Base-by-base conservation (phyloP, 371 early-diverging fungal genomes). In the Mycotypha africana region DNA sequence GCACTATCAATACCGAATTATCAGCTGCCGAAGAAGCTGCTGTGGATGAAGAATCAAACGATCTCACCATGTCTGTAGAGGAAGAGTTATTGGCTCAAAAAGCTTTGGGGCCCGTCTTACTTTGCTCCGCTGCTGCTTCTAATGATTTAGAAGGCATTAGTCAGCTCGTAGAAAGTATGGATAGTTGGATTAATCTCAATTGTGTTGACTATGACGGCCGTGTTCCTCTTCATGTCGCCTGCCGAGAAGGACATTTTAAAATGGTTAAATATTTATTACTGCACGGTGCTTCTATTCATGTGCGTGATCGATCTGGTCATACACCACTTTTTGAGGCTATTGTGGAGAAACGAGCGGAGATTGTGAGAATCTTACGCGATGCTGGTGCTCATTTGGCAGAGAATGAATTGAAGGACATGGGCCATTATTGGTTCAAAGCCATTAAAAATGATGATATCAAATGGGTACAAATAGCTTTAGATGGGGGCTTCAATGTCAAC, bases 381-480 rank as follows among this genome's bases (percentile, higher is more conserved):
- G 88, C 92, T 0, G 97, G 95, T n/a, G 94, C 92, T 7, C 93
- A 95, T 56, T 86, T 95, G 42, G 83, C 85, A 31, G 84, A 87
- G 39, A 81, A 81, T 3, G 95, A 95, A 56, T 60, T 69, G 31
- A 65, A 73, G 12, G 90, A 88, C 43, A 70, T 87, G 35, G 75
- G 71, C 2, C 52, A 49, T 3, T 19, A 55, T 24, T 75, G 75
- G 75, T 56, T 75, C 16, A 65, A 64, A 33, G 71, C 71, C 0
- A 56, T 71, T 12, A 61, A 57, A 1, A 62, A 42, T 7, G 60
- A 62, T 15, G 61, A 70, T 30, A 25, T 65, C 6, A 62, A 58
- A 48, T 53, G 65, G 43, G 51, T 69, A 3, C 53, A 64, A 15
- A 35, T 67, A 2, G 65, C 65, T 8, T 25, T 75, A 1, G 49